Evolutionary conservation across 257 asterid species (phyloP).

Genomic region (Forsythia suspensa): DNA sequence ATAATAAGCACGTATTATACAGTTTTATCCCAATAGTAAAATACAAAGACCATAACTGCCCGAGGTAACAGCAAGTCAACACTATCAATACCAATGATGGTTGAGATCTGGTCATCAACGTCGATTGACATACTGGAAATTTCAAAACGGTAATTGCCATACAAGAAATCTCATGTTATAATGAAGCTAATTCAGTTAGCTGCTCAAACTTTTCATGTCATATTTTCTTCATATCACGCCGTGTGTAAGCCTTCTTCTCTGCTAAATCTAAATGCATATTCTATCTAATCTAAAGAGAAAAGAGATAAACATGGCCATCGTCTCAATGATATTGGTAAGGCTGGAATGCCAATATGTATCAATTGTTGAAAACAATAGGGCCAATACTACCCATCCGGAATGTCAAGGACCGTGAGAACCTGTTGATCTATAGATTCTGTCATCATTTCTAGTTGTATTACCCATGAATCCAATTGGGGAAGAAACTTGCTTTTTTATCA

Average conservation of each 20-base stretch:
- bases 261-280: not conserved
- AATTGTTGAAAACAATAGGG: not conserved
- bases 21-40: not conserved
- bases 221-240: not conserved
- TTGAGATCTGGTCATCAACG: not conserved
- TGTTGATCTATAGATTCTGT: not conserved
- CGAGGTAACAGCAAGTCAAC: constrained; percentile 3
- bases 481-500: not conserved
- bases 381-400: not conserved
- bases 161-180: not conserved
- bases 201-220: not conserved
- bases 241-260: not conserved
- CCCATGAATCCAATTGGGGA: not conserved
- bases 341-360: not conserved
- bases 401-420: not conserved
- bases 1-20: constrained; percentile 12
- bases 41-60: constrained; percentile 2
- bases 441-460: not conserved
- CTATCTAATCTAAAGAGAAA: not conserved
- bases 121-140: not conserved
- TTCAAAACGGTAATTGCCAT: not conserved
- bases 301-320: not conserved
- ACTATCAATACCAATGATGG: constrained; percentile 6
- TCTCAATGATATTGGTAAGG: not conserved
- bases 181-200: not conserved